A percentile compares a stretch with the other conserved stretches of the same genome.
Evolutionary conservation across 306 rosid genomes (phyloP).

Genomic region (Vigna angularis): DNA sequence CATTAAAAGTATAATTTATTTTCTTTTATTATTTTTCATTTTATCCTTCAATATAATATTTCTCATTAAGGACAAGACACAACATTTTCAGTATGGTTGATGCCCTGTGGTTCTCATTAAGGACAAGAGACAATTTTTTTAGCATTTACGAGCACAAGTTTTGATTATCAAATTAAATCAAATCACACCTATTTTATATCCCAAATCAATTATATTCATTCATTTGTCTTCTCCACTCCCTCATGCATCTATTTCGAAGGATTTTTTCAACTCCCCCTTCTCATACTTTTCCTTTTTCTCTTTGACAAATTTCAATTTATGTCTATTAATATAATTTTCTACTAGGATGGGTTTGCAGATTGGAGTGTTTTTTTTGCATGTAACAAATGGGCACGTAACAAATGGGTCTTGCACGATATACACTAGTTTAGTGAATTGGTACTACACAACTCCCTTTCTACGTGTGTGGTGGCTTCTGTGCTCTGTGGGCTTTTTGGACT

Average conservation of each 20-base stretch:
- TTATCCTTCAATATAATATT: neutral
- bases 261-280: slow-evolving; percentile 1
- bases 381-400: neutral
- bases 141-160: neutral
- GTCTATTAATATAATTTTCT: neutral
- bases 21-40: neutral
- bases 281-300: neutral
- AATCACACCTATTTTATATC: neutral
- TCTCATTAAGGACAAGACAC: neutral
- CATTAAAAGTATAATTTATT: neutral
- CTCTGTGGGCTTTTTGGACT: slow-evolving; percentile 4
- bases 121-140: neutral
- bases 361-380: slow-evolving; percentile 28
- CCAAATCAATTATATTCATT: neutral
- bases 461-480: neutral
- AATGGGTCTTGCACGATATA: neutral
- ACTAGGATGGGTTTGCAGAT: neutral
- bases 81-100: neutral
- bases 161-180: slow-evolving; percentile 4
- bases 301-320: slow-evolving; percentile 19
- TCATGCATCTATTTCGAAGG: neutral
- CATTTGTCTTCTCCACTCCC: neutral
- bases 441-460: neutral
- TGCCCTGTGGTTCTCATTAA: neutral
- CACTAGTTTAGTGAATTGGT: slow-evolving; percentile 8